Base-by-base conservation (phyloP, 2,329 filamentous ascomycete species). In the Ceratocystis albifundus region DNA sequence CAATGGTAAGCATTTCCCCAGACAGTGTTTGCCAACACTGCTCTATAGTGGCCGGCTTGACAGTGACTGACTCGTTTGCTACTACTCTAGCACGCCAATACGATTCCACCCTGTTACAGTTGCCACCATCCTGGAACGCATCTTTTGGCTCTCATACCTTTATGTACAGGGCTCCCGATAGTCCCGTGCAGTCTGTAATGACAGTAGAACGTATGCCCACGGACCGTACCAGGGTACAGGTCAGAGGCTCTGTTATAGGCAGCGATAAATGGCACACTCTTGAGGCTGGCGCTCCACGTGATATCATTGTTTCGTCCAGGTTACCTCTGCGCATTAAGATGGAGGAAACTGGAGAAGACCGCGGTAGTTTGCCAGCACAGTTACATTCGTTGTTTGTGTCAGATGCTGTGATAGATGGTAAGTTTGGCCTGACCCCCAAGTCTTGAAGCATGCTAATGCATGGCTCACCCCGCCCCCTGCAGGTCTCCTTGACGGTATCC, bases 91-190 rank as follows among this genome's bases (percentile, higher is more conserved):
- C 87, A 73, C 62, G 53, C 5, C 78, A 83, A 72, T 84, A 84
- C 71, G 77, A 81, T 66, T 74, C 79, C 61, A 76, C 84, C 59
- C 80, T 84, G 8, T 84, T 83, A 7, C 80, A 85, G 41, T 80
- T 97, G 1, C 89, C 90, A 0, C 67, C 81, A 17, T 82, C 85
- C 76, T 97, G 94, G 94, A 96, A 96, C 75, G 79, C 84, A 12
- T 83, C 83, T 22, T 81, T 82, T 67, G 84, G 84, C 69, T 85
- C 86, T 15, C 88, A 90, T 73, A 84, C 87, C 66, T 96, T 97
- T 75, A 84, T 91, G 69, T 97, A 97, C 77, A 84, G 85, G 2
- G 92, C 96, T 75, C 80, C 84, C 28, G 89, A 96, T 74, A 96
- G 90, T 0, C 86, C 90, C 17, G 89, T 92, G 83, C 84, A 87